These are phyloP conservation scores for Solanum ossicruentum DNA, from an alignment of 257 asterid genomes.

Conservation along the genomic window DNA sequence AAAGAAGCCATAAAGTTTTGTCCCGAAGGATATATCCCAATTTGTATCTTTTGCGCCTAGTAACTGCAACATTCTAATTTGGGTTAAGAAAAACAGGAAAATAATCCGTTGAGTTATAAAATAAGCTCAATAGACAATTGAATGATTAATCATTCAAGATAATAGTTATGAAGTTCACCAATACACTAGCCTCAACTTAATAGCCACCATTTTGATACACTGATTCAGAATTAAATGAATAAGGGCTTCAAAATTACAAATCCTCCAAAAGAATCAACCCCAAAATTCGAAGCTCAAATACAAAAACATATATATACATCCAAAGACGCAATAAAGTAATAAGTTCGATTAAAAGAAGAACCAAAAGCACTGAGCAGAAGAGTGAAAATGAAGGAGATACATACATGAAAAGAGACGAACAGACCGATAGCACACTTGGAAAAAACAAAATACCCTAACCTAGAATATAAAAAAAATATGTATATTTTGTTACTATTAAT, in stretches of 20 bases:
- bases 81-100: not conserved
- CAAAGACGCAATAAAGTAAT: too few species aligned
- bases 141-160: not conserved
- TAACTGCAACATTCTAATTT: not conserved
- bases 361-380: not conserved
- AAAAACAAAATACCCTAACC: not conserved
- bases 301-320: not conserved
- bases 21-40: not conserved
- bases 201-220: not conserved
- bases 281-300: not conserved
- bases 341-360: not conserved
- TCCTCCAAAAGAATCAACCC: not conserved
- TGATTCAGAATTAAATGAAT: not conserved
- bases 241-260: too few species aligned
- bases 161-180: not conserved
- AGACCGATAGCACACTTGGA: not conserved
- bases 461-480: not conserved
- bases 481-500: not conserved
- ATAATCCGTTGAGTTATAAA: not conserved
- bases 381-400: not conserved
- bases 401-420: not conserved
- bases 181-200: not conserved
- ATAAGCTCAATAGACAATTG: not conserved
- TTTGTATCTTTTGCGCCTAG: not conserved
- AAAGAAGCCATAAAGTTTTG: slow-evolving; percentile 18